Evolutionary conservation across 805 yeast species (phyloP), one percentile per base, ranked within the genome.

Genomic region (Lachancea sp.): DNA sequence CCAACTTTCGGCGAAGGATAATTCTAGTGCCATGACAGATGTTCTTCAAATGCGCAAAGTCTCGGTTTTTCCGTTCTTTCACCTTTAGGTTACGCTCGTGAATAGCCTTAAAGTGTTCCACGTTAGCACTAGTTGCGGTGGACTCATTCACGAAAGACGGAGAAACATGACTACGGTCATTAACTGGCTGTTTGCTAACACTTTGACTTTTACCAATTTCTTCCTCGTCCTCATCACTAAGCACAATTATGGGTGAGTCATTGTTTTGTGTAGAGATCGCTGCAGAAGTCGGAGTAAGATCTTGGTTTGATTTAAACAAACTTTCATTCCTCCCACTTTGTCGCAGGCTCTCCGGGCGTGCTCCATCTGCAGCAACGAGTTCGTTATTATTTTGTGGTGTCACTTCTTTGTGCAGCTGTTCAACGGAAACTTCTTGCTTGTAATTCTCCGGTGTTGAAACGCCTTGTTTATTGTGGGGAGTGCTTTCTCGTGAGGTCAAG

Each of bases 211-310:
- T n/a, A n/a, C n/a, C n/a, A n/a, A n/a, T n/a, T n/a, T n/a, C n/a
- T 4, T 36, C 38, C 12, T 47, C 43, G 11, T 48, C 48, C n/a
- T 69, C 47, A 70, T 69, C 45, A 3, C 44, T 37, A 61, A 67
- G 43, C 18, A 43, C 38, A 16, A 49, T 45, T 9, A 70, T 69
- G 5, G 44, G 39, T n/a, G 34, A 11, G 2, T 41, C 23, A 8
- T 19, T 19, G 8, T 34, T 19, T 23, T 41, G 18, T 13, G 5
- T 21, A 19, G 23, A 13, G 7, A 26, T 6, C 13, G 30, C 7
- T 6, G 20, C 23, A 9, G 34, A 8, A 5, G n/a, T 18, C 7
- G 23, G 21, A n/a, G 34, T 17, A 7, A 11, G 22, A 7, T 8
- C 22, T 8, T 5, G 21, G 5, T 17, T 5, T 30, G 22, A 15